Conservation (phyloP, 2,329 filamentous ascomycete species). For the Fusarium sp. region DNA sequence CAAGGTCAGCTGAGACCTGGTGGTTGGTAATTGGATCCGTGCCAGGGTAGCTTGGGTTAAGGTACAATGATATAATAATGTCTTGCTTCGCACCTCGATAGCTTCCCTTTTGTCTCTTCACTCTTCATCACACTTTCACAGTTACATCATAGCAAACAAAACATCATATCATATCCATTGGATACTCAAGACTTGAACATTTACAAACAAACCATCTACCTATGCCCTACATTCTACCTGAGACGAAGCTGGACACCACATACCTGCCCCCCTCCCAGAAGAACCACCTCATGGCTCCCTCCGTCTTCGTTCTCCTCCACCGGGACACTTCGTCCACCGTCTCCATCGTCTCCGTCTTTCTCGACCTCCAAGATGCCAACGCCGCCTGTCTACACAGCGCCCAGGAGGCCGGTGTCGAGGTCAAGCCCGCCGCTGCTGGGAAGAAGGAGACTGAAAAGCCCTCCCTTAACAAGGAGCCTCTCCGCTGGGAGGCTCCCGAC, state of each 20-base stretch:
- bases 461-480: slow-evolving; percentile 40
- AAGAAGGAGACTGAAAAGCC: slow-evolving; percentile 5
- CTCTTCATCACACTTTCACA: slow-evolving; percentile 4
- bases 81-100: slow-evolving; percentile 12
- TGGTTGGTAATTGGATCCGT: slow-evolving; percentile 31
- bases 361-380: slow-evolving; percentile 49
- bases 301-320: slow-evolving; percentile 48
- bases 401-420: slow-evolving; percentile 41
- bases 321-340: slow-evolving; percentile 41
- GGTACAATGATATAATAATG: slow-evolving; percentile 38
- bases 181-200: neutral
- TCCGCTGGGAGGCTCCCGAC: slow-evolving; percentile 49
- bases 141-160: neutral
- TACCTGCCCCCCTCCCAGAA: slow-evolving; percentile 19
- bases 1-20: slow-evolving; percentile 22
- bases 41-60: slow-evolving; percentile 24
- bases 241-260: slow-evolving; percentile 3
- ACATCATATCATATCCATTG: neutral
- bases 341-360: slow-evolving; percentile 46
- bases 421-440: slow-evolving; percentile 16
- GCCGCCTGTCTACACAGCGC: slow-evolving; percentile 45
- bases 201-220: neutral
- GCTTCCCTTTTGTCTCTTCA: slow-evolving; percentile 5
- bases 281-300: slow-evolving; percentile 37
- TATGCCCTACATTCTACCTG: slow-evolving; percentile 17